Evolutionary conservation across 208 protist genomes (phyloP), one percentile per base, ranked within the genome.

Genomic region (Trypanosoma scelopori): DNA sequence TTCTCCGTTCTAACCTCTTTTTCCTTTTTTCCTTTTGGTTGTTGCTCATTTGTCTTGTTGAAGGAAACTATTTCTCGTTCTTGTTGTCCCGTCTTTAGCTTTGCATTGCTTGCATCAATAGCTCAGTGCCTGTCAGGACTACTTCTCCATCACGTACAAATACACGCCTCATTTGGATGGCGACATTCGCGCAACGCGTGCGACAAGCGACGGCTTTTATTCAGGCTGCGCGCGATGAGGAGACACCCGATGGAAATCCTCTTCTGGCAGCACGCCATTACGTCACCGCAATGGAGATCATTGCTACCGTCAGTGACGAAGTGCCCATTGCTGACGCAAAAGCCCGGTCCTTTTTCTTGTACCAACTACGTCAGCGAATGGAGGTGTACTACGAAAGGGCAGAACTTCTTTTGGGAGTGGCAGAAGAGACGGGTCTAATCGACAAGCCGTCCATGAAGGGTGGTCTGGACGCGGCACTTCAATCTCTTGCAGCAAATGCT

Each of bases 241-340:
- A 94, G 68, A 90, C 69, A 1, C 78, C 70, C 20, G 79, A 81
- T 27, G 88, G 88, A n/a, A 89, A 91, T 69, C 82, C 88, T 28
- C 72, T 94, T 45, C 65, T 68, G 2, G 88, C 85, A 28, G 82
- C 77, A 5, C 73, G 75, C 18, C 53, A 81, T 69, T 94, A 94
- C 65, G 79, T 78, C 30, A 87, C 82, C 13, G 88, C 88, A 22
- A 90, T 94, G 76, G 85, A 94, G 55, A 80, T 87, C 25, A 79
- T 94, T 55, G 61, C 64, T 5, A 61, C 71, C 4, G 69, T 78
- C 50, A 83, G 68, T 35, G 69, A 66, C 27, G 59, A 73, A 55
- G 52, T 72, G 18, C 79, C 82, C 22, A 79, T 87, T 6, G 1
- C 55, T 16, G 71, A 79, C 69, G 48, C 55, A 15, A 64, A 81